Base-by-base conservation (phyloP, 345 rosid genomes). In the Diplotaxis tenuifolia region DNA sequence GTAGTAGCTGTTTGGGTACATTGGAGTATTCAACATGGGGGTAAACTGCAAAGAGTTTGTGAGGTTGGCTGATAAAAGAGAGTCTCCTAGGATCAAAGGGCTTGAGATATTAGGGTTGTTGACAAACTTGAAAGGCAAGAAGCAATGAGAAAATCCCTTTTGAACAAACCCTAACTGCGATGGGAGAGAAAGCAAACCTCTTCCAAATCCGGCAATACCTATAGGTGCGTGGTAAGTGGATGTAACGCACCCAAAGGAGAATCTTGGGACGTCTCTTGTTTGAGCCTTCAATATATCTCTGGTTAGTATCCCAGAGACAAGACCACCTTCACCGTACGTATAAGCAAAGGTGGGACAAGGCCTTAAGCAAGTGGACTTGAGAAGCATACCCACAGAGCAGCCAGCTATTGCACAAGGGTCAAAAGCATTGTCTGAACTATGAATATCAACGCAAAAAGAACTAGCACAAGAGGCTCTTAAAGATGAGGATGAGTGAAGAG, bases 291-390 rank as follows among this genome's bases (percentile, higher is more conserved):
- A 75, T 27, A 83, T 86, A 65, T 90, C 98, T 77, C 84, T 84
- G 4, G 93, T 78, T 36, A 93, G 82, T 62, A 76, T 68, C 54
- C 95, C 96, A 1, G 84, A 69, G 47, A 83, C 83, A 16, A 83
- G 65, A 67, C 95, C 95, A 16, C 89, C 89, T 64, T 82, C 90
- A n/a, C 93, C 95, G 16, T 93, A 90, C 3, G 91, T 84, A 64
- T 93, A 90, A 22, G 96, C 96, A 77, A 93, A 90, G 16, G 98
- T 85, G 79, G 96, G 92, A 66, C 96, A 90, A 0, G 95, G 96
- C 75, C 96, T 82, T 20, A 74, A 21, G 54, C 96, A 93, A 5
- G 79, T 76, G 71, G 80, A 68, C 58, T 83, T 90, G 38, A 88
- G 72, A 45, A 87, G 80, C 63, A 88, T 74, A 67, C 64, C 79